phyloP scores from a whole-genome alignment of 148 eudicot species.

The Silene conica region DNA sequence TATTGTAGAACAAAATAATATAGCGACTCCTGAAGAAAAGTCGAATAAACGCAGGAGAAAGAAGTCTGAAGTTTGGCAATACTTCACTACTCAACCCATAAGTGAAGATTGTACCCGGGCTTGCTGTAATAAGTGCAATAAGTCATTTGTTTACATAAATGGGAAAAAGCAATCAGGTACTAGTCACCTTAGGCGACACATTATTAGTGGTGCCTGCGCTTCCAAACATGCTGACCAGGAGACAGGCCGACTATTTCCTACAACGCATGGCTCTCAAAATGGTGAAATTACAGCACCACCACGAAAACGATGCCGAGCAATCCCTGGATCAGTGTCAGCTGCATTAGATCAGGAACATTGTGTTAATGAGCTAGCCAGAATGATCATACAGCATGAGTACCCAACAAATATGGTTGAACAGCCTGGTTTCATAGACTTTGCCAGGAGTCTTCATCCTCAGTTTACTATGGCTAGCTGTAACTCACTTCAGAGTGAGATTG shows the following conservation, averaged over 20 bases:
- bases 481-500: conserved; percentile 26
- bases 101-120: conserved; percentile 52
- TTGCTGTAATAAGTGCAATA: conserved; percentile 73
- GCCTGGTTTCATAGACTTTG: conserved; percentile 29
- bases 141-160: conserved; percentile 67
- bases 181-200: conserved; percentile 85
- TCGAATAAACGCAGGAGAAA: conserved; percentile 57
- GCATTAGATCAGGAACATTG: conserved; percentile 48
- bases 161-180: conserved; percentile 77
- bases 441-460: conserved; percentile 27
- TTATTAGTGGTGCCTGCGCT: conserved; percentile 61
- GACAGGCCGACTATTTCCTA: conserved; percentile 27
- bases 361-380: conserved; percentile 56
- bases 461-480: conserved; percentile 23
- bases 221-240: conserved; percentile 34
- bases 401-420: conserved; percentile 62
- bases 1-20: conserved; percentile 21
- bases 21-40: conserved; percentile 25
- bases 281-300: conserved; percentile 34
- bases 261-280: conserved; percentile 25
- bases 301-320: conserved; percentile 55
- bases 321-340: conserved; percentile 34
- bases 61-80: conserved; percentile 82
- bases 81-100: conserved; percentile 59
- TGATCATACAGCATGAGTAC: conserved; percentile 69